Evolutionary conservation across 768 basidiomycete species (phyloP).

Genomic region (Xerocomellus intermedius): DNA sequence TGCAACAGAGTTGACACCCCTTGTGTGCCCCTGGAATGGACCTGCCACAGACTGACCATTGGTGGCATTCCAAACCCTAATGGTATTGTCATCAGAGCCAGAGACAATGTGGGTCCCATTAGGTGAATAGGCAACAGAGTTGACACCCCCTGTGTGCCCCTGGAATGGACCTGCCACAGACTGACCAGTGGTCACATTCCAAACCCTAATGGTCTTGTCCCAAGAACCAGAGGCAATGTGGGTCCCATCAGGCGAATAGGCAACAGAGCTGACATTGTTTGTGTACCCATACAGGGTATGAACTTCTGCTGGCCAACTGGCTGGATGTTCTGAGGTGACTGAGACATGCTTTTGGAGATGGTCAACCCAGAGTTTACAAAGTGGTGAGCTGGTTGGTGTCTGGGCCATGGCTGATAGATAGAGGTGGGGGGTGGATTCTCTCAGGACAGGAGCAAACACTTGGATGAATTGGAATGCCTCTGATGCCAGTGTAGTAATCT

Average conservation of each 20-base stretch:
- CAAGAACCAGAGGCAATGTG: background rate
- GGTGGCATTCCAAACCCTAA: background rate
- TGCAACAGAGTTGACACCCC: background rate
- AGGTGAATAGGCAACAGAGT: background rate
- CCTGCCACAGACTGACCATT: background rate
- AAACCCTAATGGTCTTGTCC: background rate
- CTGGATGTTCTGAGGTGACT: background rate
- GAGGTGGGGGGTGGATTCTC: too few relatives aligned
- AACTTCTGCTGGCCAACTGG: background rate
- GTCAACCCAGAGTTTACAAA: background rate
- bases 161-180: background rate
- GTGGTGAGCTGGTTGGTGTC: background rate
- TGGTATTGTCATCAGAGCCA: background rate
- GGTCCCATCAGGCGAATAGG: background rate
- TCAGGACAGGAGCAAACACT: slow-evolving; percentile 2
- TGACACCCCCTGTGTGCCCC: background rate
- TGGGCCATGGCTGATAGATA: slow-evolving; percentile 2
- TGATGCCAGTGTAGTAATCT: background rate
- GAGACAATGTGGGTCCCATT: background rate
- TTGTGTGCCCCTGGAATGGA: slow-evolving; percentile 1
- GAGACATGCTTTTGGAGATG: background rate
- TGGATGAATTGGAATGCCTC: slow-evolving; percentile 2
- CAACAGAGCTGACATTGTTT: background rate
- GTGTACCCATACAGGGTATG: background rate
- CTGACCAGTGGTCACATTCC: background rate